Evolutionary conservation across 306 rosid genomes (phyloP).

Genomic region (Castanopsis chinensis): DNA sequence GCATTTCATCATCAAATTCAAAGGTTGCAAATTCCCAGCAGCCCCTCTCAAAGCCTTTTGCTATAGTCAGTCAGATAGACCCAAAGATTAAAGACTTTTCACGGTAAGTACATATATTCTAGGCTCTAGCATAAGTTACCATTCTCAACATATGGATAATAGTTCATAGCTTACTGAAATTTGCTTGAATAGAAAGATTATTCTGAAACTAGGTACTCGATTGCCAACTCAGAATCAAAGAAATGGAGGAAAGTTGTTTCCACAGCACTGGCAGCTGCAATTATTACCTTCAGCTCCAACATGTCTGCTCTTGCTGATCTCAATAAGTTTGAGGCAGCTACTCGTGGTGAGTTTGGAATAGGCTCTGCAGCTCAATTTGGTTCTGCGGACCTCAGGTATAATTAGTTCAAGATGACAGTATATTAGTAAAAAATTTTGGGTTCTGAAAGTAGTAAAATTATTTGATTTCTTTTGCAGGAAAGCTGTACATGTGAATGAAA

Average conservation of each 20-base stretch:
- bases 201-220: slow-evolving; percentile 29
- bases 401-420: background rate
- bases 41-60: slow-evolving; percentile 32
- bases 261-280: slow-evolving; percentile 60
- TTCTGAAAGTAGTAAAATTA: background rate
- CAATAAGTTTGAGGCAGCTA: slow-evolving; percentile 74
- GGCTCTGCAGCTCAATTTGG: slow-evolving; percentile 97
- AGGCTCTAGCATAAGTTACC: background rate
- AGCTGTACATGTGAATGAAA: slow-evolving; percentile 85
- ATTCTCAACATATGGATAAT: background rate
- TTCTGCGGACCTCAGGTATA: slow-evolving; percentile 85
- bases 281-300: slow-evolving; percentile 56
- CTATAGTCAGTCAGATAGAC: slow-evolving; percentile 34
- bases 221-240: slow-evolving; percentile 34
- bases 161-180: slow-evolving; percentile 13
- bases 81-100: slow-evolving; percentile 19
- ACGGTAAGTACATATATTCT: slow-evolving; percentile 17
- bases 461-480: slow-evolving; percentile 45
- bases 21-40: slow-evolving; percentile 24
- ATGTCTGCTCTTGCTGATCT: slow-evolving; percentile 86
- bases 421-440: background rate
- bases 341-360: slow-evolving; percentile 88
- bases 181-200: slow-evolving; percentile 35
- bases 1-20: slow-evolving; percentile 35
- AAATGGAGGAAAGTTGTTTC: slow-evolving; percentile 57